Base-by-base conservation (phyloP, 225 moss, liverwort and hornwort genomes). In the Climacium dendroides region DNA sequence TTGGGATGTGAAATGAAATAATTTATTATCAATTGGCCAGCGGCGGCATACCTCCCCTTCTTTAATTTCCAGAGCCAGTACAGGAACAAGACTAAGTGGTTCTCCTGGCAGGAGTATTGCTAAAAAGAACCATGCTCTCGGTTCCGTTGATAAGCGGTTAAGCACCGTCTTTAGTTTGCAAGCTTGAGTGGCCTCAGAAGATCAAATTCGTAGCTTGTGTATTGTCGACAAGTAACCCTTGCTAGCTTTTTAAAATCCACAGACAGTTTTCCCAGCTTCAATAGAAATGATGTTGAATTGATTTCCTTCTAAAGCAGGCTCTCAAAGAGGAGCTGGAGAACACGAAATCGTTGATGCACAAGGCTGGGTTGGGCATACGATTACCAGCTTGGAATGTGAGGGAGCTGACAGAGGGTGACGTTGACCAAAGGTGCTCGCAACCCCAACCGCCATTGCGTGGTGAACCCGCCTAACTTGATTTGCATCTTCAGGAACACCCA, bases 331-430 rank as follows among this genome's bases (percentile, higher is more conserved):
- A 97, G 85, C 83, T 97, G 45, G 97, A 96, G 85, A 97, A 96
- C 30, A 97, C 95, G 8, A 95, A 94, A 80, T 91, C 95, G 12
- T 88, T 96, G 84, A 91, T 97, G 89, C 92, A 95, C 83, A 97
- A 96, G 90, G 97, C 95, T 32, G 96, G 97, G 58, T 91, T 97
- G 89, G 96, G 96, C 79, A 95, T 96, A 47, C 89, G 96, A 73
- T 87, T 97, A 64, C 94, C 97, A 55, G 84, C 94, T 65, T 88
- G 91, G 67, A 96, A 93, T 86, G 94, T 97, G 41, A 92, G 95
- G 89, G 96, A 97, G 88, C 67, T 96, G 77, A 94, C 88, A 17
- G 94, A 97, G 50, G 92, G 95, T 61, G 94, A 96, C 76, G 92
- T 97, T 45, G 96, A 96, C 43, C 89, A 95, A 83, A 90, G 96